Base-by-base conservation (phyloP, 2,329 filamentous ascomycete genomes). In the Penicillium occitanis region DNA sequence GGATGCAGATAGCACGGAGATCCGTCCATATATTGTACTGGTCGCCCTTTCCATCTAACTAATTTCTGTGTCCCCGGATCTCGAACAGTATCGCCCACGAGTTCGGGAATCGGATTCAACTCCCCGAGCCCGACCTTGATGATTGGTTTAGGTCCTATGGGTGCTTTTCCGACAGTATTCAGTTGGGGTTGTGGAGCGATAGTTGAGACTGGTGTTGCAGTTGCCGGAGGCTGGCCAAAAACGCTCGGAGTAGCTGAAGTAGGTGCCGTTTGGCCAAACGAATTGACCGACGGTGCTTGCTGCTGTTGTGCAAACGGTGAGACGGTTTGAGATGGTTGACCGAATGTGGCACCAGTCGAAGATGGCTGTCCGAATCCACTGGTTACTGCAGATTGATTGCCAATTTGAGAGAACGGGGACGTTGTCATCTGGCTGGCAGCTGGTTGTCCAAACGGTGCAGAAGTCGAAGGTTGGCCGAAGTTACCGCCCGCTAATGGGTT, bases 31-130 rank as follows among this genome's bases (percentile, higher is more conserved):
- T 91, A 91, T 1, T 79, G 76, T 0, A 92, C 88, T 0, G 82
- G 82, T 68, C 85, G 86, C 19, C 86, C 86, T 70, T 90, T 90
- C 82, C 89, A 93, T 66, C 80, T 79, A 0, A 78, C 75, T 0
- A 92, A 76, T 37, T 71, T 75, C 25, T 79, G 76, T 5, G 73
- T 75, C 46, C 69, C 66, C 13, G 75, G 76, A 42, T 80, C 72
- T 25, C 72, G 74, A 14, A 72, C 65, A 5, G 79, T 80, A 50
- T 77, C 73, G n/a, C 74, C 79, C 50, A 73, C 72, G 33, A 80
- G 69, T 19, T 72, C 69, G 25, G 79, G 77, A n/a, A 78, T 72
- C 3, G 75, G 76, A 30, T 74, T 76, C 25, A 81, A 70, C 19
- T 74, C 70, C 25, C 71, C 70, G 3, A 72, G 69, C 2, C 73